Percentiles rank a stretch among this genome's conserved stretches.
Conservation (phyloP, 2,329 filamentous ascomycete species). For the Talaromyces sp. region DNA sequence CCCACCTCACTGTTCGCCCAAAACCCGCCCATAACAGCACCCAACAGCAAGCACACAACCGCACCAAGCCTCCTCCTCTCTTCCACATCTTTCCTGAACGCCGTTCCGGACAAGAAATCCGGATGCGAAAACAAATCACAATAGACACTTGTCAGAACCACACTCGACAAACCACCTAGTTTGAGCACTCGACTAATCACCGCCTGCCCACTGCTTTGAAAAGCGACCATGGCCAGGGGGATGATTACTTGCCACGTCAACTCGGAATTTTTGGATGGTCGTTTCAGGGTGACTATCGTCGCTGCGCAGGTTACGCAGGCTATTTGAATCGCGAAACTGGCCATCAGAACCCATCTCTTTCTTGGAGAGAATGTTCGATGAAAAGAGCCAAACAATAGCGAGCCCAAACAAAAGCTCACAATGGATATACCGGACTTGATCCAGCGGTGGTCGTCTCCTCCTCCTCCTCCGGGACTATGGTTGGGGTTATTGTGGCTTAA, state of each 20-base stretch:
- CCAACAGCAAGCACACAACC: constrained; percentile 48
- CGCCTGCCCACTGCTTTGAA: constrained; percentile 73
- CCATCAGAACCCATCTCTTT: constrained; percentile 41
- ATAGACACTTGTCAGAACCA: constrained; percentile 76
- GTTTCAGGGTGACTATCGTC: constrained; percentile 46
- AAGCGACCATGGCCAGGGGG: constrained; percentile 65
- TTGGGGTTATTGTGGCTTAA: constrained; percentile 27
- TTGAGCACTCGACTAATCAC: constrained; percentile 66
- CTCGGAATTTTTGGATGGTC: not conserved
- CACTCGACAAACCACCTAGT: constrained; percentile 65
- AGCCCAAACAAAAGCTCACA: constrained; percentile 64
- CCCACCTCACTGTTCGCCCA: constrained; percentile 51
- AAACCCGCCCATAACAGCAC: constrained; percentile 51
- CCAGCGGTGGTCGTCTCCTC: constrained; percentile 45
- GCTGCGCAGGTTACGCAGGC: constrained; percentile 50
- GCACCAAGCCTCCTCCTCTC: constrained; percentile 50
- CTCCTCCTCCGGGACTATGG: constrained; percentile 36
- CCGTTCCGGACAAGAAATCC: constrained; percentile 38
- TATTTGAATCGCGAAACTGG: constrained; percentile 53
- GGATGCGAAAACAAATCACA: constrained; percentile 71
- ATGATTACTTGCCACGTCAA: constrained; percentile 55
- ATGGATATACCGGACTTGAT: constrained; percentile 69
- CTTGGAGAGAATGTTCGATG: constrained; percentile 50
- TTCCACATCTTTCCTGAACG: constrained; percentile 42
- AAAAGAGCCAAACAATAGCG: constrained; percentile 64